These are phyloP conservation scores for Daphne laureola DNA, from an alignment of 441 rosid genomes.

Conservation along the genomic window DNA sequence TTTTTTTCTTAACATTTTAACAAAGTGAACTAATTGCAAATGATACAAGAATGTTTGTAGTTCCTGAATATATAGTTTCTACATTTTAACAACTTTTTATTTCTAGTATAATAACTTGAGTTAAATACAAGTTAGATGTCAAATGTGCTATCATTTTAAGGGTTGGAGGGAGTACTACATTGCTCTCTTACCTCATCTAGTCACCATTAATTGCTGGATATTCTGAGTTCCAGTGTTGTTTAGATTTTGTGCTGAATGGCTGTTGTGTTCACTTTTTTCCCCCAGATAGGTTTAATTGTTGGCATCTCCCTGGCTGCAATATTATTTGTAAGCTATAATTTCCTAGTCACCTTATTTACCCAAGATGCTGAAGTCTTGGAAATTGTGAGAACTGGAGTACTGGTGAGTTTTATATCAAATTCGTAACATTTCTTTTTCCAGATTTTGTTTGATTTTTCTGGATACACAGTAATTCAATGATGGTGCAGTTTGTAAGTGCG, in stretches of 20 bases:
- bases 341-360: constrained; percentile 72
- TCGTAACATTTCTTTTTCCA: constrained; percentile 4
- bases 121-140: no score
- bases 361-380: constrained; percentile 65
- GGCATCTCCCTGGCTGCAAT: constrained; percentile 66
- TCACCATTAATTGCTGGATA: not conserved
- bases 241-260: no score
- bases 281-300: constrained; percentile 70
- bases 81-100: no score
- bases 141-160: no score
- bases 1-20: no score
- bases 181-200: not conserved
- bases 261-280: constrained; percentile 14
- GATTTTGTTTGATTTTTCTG: not conserved
- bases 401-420: constrained; percentile 38
- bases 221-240: not conserved
- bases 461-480: constrained; percentile 3
- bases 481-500: constrained; percentile 70
- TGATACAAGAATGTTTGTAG: no score
- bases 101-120: no score
- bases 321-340: constrained; percentile 62
- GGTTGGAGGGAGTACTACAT: no score
- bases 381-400: constrained; percentile 67
- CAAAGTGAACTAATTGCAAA: no score
- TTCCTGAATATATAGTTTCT: no score